Evolutionary conservation across 192 early-diverging fungal species (phyloP).

Genomic region (Coemansia sp.): DNA sequence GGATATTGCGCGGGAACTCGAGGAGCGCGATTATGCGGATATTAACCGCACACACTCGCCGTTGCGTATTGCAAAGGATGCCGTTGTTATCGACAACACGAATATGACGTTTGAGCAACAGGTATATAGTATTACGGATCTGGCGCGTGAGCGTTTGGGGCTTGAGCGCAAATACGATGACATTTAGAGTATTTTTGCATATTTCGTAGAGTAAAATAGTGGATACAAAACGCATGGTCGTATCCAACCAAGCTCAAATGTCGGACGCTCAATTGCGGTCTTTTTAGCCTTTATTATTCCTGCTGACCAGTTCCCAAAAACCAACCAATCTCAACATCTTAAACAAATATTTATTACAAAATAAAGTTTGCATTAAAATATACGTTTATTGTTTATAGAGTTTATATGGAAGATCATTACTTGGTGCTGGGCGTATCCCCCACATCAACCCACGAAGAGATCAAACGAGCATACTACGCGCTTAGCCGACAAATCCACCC

Average conservation of each 20-base stretch:
- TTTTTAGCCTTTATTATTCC: neutral
- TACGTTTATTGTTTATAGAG: neutral
- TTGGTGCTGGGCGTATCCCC: conserved; percentile 14
- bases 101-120: conserved; percentile 64
- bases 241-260: too few species aligned
- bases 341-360: too few species aligned
- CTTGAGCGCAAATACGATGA: conserved; percentile 37
- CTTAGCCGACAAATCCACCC: conserved; percentile 38
- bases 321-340: neutral
- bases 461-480: conserved; percentile 40
- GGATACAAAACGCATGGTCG: too few species aligned
- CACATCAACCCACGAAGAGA: conserved; percentile 25
- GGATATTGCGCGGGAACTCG: conserved; percentile 61
- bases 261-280: too few species aligned
- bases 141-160: conserved; percentile 54
- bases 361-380: neutral
- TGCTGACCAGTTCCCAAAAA: neutral
- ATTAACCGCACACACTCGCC: conserved; percentile 63
- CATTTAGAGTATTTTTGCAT: neutral
- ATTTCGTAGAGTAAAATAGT: too few species aligned
- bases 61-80: conserved; percentile 66
- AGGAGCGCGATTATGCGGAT: conserved; percentile 67
- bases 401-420: conserved; percentile 22
- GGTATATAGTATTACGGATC: conserved; percentile 60
- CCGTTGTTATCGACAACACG: conserved; percentile 73